Base-by-base conservation (phyloP, 352 stramenopile species). In the Blastocystis sp. region DNA sequence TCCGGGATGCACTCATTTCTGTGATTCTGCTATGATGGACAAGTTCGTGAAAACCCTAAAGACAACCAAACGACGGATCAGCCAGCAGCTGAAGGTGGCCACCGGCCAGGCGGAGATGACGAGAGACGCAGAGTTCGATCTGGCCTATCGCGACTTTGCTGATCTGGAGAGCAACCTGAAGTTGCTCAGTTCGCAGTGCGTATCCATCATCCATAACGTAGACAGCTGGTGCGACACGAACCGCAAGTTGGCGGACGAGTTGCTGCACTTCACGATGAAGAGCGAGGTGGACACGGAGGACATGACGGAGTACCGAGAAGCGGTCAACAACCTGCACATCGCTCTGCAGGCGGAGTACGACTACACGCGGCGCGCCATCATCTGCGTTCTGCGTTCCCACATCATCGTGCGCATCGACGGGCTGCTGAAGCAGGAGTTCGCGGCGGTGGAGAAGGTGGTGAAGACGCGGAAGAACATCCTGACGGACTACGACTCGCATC, bases 41-140 rank as follows among this genome's bases (percentile, higher is more conserved):
- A 88, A 88, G 48, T 78, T 88, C 21, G 38, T 88, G 17, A 76
- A 88, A 43, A 62, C 67, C 48, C 45, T 87, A 2, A 87, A 87
- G 45, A 87, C 77, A n/a, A 59, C 62, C n/a, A 87, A 87, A 40
- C 28, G 77, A 62, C 28, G 77, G 41, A 74, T 87, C 45, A 77
- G 62, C 40, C 77, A 87, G 28, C 77, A 87, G 52, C 43, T 87
- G 21, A 87, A 87, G 45, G 77, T 87, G 14, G 77, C 65, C 21
- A 77, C 77, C 17, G 65, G 65, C 43, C 28, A 87, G 65, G 62
- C 77, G 19, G 77, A 87, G 14, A 77, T 48, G 21, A 87, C 62
- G 4, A 76, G 48, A 11, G 77, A 87, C n/a, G 77, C 77, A 52
- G 67, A 53, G 41, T 87, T 59, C 45, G 77, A 87, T 38, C 41